Conservation (phyloP, 371 early-diverging fungal genomes). For the Syncephalastrum sp. region DNA sequence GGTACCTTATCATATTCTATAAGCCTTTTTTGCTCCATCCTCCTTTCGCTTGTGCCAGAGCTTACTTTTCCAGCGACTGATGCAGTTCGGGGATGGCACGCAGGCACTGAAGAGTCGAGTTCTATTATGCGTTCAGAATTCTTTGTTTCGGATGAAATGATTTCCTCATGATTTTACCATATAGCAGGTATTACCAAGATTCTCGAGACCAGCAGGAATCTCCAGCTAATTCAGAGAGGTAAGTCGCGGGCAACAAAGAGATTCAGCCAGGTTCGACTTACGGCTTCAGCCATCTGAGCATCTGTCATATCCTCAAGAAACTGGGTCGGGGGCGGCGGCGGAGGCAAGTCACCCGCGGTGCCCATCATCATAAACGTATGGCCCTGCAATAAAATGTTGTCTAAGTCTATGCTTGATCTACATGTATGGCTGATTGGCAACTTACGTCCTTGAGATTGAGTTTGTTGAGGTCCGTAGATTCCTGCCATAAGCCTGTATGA, state of each 20-base stretch:
- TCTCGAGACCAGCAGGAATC: conserved; percentile 87
- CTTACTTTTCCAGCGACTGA: conserved; percentile 54
- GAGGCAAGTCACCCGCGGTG: conserved; percentile 86
- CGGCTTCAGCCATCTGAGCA: conserved; percentile 80
- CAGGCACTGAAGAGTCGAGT: conserved; percentile 95
- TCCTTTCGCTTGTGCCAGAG: not conserved
- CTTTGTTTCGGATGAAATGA: no score
- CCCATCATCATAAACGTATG: conserved; percentile 92
- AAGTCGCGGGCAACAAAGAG: not conserved
- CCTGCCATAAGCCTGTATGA: conserved; percentile 39
- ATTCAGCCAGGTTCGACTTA: conserved; percentile 27
- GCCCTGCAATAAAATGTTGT: conserved; percentile 32
- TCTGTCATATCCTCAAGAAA: conserved; percentile 95
- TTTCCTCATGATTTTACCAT: conserved; percentile 55
- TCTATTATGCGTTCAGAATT: conserved; percentile 39
- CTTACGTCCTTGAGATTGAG: conserved; percentile 67
- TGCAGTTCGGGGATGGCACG: conserved; percentile 87
- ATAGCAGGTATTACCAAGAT: conserved; percentile 99
- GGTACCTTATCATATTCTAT: conserved; percentile 14
- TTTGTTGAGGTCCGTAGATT: conserved; percentile 69
- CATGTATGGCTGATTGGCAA: not conserved
- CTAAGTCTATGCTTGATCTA: not conserved
- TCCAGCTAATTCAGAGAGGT: conserved; percentile 48
- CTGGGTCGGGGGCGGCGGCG: conserved; percentile 61
- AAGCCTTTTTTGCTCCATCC: not conserved